Evolutionary conservation across 148 eudicot species (phyloP).

Genomic region (Cornus suecica): DNA sequence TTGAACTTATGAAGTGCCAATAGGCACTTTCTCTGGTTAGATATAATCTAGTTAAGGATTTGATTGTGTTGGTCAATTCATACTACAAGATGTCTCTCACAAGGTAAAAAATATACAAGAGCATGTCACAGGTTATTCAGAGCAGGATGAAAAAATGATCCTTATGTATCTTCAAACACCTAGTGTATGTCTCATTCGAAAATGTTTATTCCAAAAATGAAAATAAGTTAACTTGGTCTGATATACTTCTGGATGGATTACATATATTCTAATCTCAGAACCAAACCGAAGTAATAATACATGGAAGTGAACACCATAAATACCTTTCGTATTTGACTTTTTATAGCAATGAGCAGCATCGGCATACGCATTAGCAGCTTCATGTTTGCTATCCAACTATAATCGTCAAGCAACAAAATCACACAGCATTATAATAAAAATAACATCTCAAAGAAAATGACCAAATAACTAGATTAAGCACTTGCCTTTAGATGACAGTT

Average conservation of each 20-base stretch:
- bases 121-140: background rate
- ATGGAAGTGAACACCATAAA: background rate
- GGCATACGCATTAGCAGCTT: constrained; percentile 47
- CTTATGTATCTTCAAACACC: background rate
- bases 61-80: background rate
- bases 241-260: background rate
- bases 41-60: background rate
- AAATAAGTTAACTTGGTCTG: background rate
- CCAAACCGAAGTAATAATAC: background rate
- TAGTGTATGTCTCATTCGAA: background rate
- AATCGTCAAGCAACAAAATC: background rate
- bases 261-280: background rate
- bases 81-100: background rate
- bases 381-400: constrained; percentile 48
- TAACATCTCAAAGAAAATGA: background rate
- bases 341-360: constrained; percentile 50
- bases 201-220: background rate
- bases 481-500: constrained; percentile 43
- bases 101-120: background rate
- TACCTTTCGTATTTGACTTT: constrained; percentile 44
- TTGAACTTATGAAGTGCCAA: background rate
- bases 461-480: background rate
- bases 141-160: background rate
- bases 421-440: constrained; percentile 4
- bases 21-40: background rate